phyloP scores from a whole-genome alignment of 345 rosid species.

The Linum trigynum region DNA sequence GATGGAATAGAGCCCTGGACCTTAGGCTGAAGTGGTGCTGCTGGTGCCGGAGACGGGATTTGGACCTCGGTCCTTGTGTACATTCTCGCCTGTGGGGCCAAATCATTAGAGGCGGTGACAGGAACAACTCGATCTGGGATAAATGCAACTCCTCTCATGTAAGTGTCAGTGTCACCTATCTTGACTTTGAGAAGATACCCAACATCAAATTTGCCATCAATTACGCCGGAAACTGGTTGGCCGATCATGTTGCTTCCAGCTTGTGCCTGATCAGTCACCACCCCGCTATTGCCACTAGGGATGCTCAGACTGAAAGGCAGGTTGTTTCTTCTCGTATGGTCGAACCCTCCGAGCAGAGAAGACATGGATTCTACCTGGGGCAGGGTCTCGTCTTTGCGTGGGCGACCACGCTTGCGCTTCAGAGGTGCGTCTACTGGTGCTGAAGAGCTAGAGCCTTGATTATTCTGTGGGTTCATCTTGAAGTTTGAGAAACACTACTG shows the following conservation, averaged over 20 bases:
- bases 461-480: constrained; percentile 30
- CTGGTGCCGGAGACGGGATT: constrained; percentile 22
- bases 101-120: constrained; percentile 46
- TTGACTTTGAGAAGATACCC: constrained; percentile 56
- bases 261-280: background rate
- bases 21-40: constrained; percentile 7
- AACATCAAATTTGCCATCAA: constrained; percentile 56
- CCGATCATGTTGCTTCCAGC: constrained; percentile 38
- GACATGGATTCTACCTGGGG: constrained; percentile 23
- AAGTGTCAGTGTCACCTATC: constrained; percentile 38
- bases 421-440: constrained; percentile 28
- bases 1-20: constrained; percentile 14
- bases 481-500: constrained; percentile 6
- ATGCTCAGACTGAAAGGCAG: constrained; percentile 14
- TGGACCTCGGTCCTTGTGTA: constrained; percentile 30
- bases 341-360: constrained; percentile 14
- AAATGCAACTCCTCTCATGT: constrained; percentile 52
- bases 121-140: constrained; percentile 35
- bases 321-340: constrained; percentile 20
- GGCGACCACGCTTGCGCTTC: constrained; percentile 56
- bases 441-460: constrained; percentile 21
- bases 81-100: constrained; percentile 61
- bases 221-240: constrained; percentile 43
- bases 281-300: background rate
- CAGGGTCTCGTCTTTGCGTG: constrained; percentile 34